A percentile compares a stretch with the other conserved stretches of the same genome.
Evolutionary conservation across 108 stramenopile species (phyloP).

Genomic region (Poteriospumella lacustris): DNA sequence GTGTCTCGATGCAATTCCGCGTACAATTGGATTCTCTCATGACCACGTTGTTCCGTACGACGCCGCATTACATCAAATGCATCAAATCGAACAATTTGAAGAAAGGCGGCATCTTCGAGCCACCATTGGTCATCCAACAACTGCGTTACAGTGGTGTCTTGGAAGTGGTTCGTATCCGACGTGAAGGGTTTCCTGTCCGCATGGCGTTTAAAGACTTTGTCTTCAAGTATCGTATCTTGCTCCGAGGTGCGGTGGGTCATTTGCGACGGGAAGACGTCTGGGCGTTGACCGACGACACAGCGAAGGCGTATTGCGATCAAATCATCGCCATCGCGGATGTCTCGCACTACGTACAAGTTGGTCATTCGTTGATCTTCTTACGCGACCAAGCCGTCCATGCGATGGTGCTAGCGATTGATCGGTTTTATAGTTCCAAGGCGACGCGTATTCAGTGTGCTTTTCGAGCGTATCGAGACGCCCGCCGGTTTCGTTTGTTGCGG

Average conservation of each 20-base stretch:
- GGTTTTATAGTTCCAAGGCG: not conserved
- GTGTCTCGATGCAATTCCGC: conserved; percentile 57
- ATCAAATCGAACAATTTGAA: conserved; percentile 80
- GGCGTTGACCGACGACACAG: no score
- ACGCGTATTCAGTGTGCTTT: not conserved
- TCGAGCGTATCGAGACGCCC: not conserved
- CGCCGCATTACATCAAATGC: conserved; percentile 98
- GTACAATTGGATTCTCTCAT: conserved; percentile 50
- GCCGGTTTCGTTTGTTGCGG: no score
- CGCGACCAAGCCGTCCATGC: conserved; percentile 23
- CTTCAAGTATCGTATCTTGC: not conserved
- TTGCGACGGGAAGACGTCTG: no score
- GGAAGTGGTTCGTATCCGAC: conserved; percentile 58
- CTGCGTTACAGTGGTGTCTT: conserved; percentile 53
- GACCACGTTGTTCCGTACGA: conserved; percentile 76
- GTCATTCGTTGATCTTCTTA: conserved; percentile 77
- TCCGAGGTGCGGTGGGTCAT: no score
- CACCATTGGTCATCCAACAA: conserved; percentile 69
- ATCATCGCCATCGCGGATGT: no score
- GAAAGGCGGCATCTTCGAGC: conserved; percentile 60
- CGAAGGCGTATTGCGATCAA: no score
- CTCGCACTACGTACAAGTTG: conserved; percentile 72
- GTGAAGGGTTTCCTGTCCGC: conserved; percentile 41
- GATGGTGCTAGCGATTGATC: not conserved
- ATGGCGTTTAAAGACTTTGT: conserved; percentile 47